Evolutionary conservation across 768 basidiomycete species (phyloP), one percentile per base, ranked within the genome.

Genomic region (Amanita phalloides): DNA sequence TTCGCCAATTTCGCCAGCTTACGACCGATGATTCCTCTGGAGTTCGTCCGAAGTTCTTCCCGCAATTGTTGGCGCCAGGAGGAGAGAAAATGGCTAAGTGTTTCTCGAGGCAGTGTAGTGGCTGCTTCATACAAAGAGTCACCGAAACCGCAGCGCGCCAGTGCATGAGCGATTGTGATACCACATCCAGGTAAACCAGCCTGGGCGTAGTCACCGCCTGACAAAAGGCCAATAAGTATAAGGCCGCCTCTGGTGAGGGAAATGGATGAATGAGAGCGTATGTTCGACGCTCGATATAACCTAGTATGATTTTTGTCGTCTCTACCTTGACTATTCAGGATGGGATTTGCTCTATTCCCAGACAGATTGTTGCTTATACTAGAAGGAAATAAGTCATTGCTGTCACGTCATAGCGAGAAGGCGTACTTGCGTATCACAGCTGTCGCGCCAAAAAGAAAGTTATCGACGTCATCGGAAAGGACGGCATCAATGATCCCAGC

Each of bases 391-490:
- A 3, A 46, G 53, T 38, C 13, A 41, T 63, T 33, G 21, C 56
- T 49, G n/a, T 55, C 47, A 56, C 48, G 45, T n/a, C 20, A 14
- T 33, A 50, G 45, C 7, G 3, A 14, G 21, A 45, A 35, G 54
- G 72, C 74, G 47, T 55, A 90, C 90, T 95, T 96, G 61, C 93
- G 78, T 57, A 95, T 79, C 26, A 97, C 81, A 42, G 79, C 80
- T 4, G 68, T 76, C 1, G 90, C 92, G 20, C 93, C 92, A 55
- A 97, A 97, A 2, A 96, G 67, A 61, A 95, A 85, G 50, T 82
- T 93, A 61, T 97, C 93, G 1, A 93, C 92, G 59, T 96, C 94
- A 64, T 97, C 94, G 0, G 93, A 89, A 41, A 94, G 73, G 23
- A 96, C 78, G 0, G 84, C 90, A 61, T 97, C 94, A 51, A 97